Base-by-base conservation (phyloP, 129 eudicot genomes). In the Oenanthe sinensis region DNA sequence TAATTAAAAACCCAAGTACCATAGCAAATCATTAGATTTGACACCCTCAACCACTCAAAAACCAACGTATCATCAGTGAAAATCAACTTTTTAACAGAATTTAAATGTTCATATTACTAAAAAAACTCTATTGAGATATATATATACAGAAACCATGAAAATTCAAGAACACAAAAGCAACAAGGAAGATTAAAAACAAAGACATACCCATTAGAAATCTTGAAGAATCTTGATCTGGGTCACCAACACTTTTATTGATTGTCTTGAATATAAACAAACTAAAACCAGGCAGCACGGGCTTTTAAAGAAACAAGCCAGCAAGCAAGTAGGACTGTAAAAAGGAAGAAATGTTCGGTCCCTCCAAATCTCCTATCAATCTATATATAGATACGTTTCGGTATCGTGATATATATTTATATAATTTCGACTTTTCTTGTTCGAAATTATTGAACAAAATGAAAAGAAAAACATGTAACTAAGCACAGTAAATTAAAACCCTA, bases 181-280 rank as follows among this genome's bases (percentile, higher is more conserved):
- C 30, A 48, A 78, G 20, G 6, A 72, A 40, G 40, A 65, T 26
- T 20, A 22, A 75, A 79, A 78, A 80, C 74, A 44, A 73, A 26
- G 16, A 81, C 89, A 70, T 89, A 90, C 98, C 96, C 94, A 90
- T 92, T 75, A 50, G 55, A 44, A 86, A 70, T 85, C 52, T 42
- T 49, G 82, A 39, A 33, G 24, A 81, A 71, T 60, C 73, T 55
- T 80, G 79, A 82, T 72, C 84, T 79, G 88, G 87, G 91, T 79
- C 77, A 44, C n/a, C n/a, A n/a, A 65, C 48, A 65, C 76, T 62
- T 69, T 78, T 81, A 68, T 81, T 85, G 83, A 82, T 72, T 83
- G 78, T 78, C 82, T 37, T 68, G 39, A 70, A 15, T 22, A 12
- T 33, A 33, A 33, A 33, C 36, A 33, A 33, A 33, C 36, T 33